Conservation (phyloP, 2,329 filamentous ascomycete species). For the Ceratocystiopsis minuta region DNA sequence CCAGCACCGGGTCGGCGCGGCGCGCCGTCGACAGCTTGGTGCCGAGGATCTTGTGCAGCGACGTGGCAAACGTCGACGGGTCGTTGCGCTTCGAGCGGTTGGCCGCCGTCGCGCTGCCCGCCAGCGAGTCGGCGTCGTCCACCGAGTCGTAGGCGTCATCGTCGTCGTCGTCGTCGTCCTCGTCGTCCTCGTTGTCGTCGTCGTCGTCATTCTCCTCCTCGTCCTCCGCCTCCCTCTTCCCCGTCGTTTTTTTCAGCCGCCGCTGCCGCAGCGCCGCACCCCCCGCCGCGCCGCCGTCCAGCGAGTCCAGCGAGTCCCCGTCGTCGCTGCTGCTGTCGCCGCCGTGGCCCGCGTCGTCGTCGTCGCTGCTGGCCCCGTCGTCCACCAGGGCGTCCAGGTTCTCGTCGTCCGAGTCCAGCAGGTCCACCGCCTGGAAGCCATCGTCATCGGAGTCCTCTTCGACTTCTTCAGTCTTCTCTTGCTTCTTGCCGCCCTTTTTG, state of each 20-base stretch:
- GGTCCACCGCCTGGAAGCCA: constrained; percentile 31
- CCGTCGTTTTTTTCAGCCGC: constrained; percentile 13
- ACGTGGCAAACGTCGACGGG: constrained; percentile 76
- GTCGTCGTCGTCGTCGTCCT: constrained; percentile 16
- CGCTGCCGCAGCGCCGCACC: constrained; percentile 4
- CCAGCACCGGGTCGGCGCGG: constrained; percentile 77
- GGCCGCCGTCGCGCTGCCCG: not conserved
- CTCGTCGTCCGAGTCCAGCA: constrained; percentile 38
- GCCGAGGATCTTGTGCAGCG: constrained; percentile 79
- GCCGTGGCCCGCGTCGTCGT: constrained; percentile 10
- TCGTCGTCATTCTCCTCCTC: constrained; percentile 10
- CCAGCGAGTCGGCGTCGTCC: constrained; percentile 15
- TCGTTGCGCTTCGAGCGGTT: constrained; percentile 70
- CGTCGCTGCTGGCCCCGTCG: constrained; percentile 17
- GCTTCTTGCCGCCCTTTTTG: constrained; percentile 16
- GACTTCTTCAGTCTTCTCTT: constrained; percentile 28
- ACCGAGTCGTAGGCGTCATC: constrained; percentile 18
- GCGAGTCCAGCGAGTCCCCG: constrained; percentile 15
- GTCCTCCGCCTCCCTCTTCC: constrained; percentile 24
- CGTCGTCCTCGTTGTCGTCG: constrained; percentile 16
- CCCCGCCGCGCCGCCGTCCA: constrained; percentile 6
- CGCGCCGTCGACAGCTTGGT: constrained; percentile 73
- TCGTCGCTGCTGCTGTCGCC: constrained; percentile 15
- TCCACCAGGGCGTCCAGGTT: constrained; percentile 35
- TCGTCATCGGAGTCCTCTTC: constrained; percentile 20